Base-by-base conservation (phyloP, 345 rosid genomes). In the Microthlaspi erraticum region DNA sequence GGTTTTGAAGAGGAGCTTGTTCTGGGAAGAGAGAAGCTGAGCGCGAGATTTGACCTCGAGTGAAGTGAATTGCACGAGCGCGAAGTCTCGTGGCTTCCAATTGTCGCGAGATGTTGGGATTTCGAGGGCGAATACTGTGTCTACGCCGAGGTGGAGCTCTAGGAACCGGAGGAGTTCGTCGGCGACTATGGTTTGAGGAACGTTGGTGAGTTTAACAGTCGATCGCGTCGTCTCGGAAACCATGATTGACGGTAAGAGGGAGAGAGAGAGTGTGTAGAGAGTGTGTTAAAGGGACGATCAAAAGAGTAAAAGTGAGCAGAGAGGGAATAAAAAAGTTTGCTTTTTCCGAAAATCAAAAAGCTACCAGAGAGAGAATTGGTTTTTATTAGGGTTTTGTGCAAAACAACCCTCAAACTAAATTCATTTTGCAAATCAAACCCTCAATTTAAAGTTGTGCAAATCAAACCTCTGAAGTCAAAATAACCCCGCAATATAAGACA, bases 31-130 rank as follows among this genome's bases (percentile, higher is more conserved):
- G 64, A 85, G 84, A 53, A 65, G 59, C 17, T 16, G 68, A 31
- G 90, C 96, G 33, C 63, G 64, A 60, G 80, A 71, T 51, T 74
- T 81, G 73, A 53, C 76, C 34, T 84, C 86, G 61, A 86, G 77
- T 42, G 93, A 74, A 67, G 90, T 13, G 84, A 94, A 91, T 65
- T 89, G 97, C 45, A 91, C 87, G 31, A 87, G 88, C 7, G 95
- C 95, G 60, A 71, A 84, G 79, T 87, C 84, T 2, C 96, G 85
- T 56, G 99, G 82, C 74, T 85, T 94, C 97, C 96, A 89, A 72
- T 85, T 84, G 16, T 71, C 83, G 77, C 79, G 91, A 36, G 83
- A 79, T 0, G 92, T 83, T 29, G 66, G 62, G 72, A 91, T 89
- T 72, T 94, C 91, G 64, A 94, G 54, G 38, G 97, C 96, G 75